Percentiles rank a stretch among this genome's conserved stretches.
These are phyloP conservation scores for Russula emetica DNA, from an alignment of 768 basidiomycete species.

Conservation along the genomic window DNA sequence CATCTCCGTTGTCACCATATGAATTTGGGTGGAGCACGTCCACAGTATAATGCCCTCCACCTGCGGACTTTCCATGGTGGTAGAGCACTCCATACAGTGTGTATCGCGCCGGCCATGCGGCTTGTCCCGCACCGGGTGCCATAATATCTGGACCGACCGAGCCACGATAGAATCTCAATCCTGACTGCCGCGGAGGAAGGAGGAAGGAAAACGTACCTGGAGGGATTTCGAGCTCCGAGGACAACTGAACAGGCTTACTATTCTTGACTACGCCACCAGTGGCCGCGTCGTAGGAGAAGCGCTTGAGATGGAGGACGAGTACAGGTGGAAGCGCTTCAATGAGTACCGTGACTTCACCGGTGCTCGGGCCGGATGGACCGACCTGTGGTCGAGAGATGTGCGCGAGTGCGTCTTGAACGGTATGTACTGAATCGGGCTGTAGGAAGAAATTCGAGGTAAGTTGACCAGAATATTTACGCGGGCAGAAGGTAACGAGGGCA, in stretches of 20 bases:
- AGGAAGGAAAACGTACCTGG: constrained; percentile 42
- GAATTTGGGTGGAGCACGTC: constrained; percentile 77
- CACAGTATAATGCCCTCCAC: constrained; percentile 93
- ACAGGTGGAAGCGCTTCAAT: constrained; percentile 82
- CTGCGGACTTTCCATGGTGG: constrained; percentile 87
- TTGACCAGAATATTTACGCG: too few relatives aligned
- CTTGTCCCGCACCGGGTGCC: constrained; percentile 40
- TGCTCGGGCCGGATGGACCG: constrained; percentile 45
- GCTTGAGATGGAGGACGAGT: constrained; percentile 82
- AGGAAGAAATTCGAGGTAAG: neutral
- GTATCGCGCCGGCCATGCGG: constrained; percentile 55
- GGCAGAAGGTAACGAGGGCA: too few relatives aligned
- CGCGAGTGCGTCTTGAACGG: constrained; percentile 77
- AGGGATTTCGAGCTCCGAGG: constrained; percentile 71
- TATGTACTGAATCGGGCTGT: constrained; percentile 67
- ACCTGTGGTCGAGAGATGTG: constrained; percentile 76
- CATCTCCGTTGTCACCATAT: constrained; percentile 46
- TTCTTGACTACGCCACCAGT: constrained; percentile 80
- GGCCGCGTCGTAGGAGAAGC: constrained; percentile 75
- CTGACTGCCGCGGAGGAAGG: neutral
- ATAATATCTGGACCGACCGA: constrained; percentile 3
- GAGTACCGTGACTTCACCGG: constrained; percentile 51
- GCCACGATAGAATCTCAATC: neutral
- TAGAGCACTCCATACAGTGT: constrained; percentile 87
- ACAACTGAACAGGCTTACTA: constrained; percentile 74